These are phyloP conservation scores for Carnegiea gigantea DNA, from an alignment of 179 eudicot species.

Conservation along the genomic window DNA sequence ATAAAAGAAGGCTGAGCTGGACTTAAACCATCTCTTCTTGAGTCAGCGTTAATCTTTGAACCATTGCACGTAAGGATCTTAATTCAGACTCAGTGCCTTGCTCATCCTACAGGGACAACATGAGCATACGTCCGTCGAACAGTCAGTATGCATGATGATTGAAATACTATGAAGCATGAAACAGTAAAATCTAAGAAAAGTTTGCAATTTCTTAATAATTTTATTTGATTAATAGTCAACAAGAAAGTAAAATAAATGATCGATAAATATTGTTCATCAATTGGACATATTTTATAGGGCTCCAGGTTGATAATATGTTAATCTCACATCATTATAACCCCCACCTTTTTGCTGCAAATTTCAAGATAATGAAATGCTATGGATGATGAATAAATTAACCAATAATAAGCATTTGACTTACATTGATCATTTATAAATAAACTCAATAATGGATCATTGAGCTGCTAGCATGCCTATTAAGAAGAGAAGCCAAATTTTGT, in stretches of 20 bases:
- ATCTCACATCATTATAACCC: background rate
- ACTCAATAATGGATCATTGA: background rate
- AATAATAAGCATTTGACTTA: background rate
- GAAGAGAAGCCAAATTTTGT: background rate
- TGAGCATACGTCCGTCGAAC: slow-evolving; percentile 13
- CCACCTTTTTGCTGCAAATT: background rate
- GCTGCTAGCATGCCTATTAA: background rate
- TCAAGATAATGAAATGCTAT: background rate
- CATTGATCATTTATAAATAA: background rate
- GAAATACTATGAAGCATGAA: background rate
- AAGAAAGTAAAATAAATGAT: background rate
- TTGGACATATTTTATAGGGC: background rate
- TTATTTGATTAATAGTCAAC: background rate
- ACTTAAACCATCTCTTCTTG: slow-evolving; percentile 82
- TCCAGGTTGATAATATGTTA: background rate
- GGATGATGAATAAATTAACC: background rate
- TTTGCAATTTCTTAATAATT: no score
- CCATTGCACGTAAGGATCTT: slow-evolving; percentile 57
- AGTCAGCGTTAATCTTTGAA: slow-evolving; percentile 74
- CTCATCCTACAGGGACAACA: slow-evolving; percentile 48
- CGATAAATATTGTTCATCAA: background rate
- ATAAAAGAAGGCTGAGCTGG: slow-evolving; percentile 18
- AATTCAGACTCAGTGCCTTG: slow-evolving; percentile 58
- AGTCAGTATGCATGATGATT: slow-evolving; percentile 15
- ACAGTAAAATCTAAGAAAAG: no score